Base-by-base conservation (phyloP, 75 land plant species). In the Adiantum capillusveneris region DNA sequence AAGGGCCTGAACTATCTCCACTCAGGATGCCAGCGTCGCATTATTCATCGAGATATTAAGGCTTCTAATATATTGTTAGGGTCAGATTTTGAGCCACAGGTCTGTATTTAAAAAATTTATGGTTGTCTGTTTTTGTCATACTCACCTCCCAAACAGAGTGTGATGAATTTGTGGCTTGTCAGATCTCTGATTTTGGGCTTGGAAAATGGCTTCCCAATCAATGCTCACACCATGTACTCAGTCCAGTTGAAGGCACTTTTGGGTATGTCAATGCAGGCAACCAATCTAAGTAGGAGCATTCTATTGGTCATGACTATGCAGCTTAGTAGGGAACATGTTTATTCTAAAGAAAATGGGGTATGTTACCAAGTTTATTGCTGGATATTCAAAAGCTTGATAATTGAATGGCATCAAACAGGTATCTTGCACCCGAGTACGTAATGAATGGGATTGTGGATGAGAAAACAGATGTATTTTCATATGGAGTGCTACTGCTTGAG, bases 361-460 rank as follows among this genome's bases (percentile, higher is more conserved):
- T n/a, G n/a, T n/a, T n/a, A n/a, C n/a, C n/a, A n/a, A n/a, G n/a
- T n/a, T n/a, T n/a, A n/a, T n/a, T n/a, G n/a, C n/a, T n/a, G n/a
- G n/a, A n/a, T n/a, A 34, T 34, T 34, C 37, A 34, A 34, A 3
- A 34, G 37, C 9, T 9, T 34, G 37, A 34, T 34, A n/a, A n/a
- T n/a, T n/a, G n/a, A n/a, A 34, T 34, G 9, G 3, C 7, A 9
- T 34, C 9, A 34, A 34, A 9, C 81, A 92, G 97, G 16, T 87
- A 92, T 67, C 57, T 92, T 24, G 86, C 97, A 48, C 97, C 97
- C 11, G 97, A 92, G 39, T 92, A 87, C 50, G 72, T 84, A 53
- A 87, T 84, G 86, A 85, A 92, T 74, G 97, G 97, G 6, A 80
- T 87, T 62, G 87, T 89, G 18, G 96, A 93, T 55, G 98, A 92